Percentiles rank a stretch among this genome's conserved stretches.
These are phyloP conservation scores for Phytophthora rubi DNA, from an alignment of 352 stramenopile genomes.

Conservation along the genomic window DNA sequence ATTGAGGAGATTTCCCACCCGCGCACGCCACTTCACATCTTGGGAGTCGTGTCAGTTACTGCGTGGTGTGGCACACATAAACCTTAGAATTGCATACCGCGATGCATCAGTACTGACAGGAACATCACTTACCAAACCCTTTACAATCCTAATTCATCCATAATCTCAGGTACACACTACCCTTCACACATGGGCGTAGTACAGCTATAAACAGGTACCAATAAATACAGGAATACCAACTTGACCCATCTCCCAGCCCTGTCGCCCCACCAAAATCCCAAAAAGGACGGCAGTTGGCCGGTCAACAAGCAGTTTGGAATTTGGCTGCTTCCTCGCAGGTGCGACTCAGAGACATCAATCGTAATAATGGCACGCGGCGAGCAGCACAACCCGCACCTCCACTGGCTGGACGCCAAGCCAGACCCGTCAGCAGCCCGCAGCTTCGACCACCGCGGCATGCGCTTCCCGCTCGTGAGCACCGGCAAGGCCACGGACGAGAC, in stretches of 20 bases:
- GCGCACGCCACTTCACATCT: constrained; percentile 28
- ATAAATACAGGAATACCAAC: neutral
- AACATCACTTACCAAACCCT: neutral
- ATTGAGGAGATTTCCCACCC: constrained; percentile 20
- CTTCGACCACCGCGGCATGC: constrained; percentile 7
- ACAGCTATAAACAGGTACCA: neutral
- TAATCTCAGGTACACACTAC: no score
- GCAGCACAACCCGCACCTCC: neutral
- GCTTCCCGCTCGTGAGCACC: constrained; percentile 13
- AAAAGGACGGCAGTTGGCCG: constrained; percentile 6
- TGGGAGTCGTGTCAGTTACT: constrained; percentile 21
- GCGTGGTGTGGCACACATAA: neutral
- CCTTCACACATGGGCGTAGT: no score
- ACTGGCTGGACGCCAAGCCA: constrained; percentile 13
- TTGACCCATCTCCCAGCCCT: constrained; percentile 9
- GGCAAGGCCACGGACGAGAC: constrained; percentile 40
- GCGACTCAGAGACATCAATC: neutral
- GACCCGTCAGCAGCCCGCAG: constrained; percentile 11
- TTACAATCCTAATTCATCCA: neutral
- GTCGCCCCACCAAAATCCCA: constrained; percentile 10
- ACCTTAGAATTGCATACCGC: neutral
- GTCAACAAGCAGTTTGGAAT: constrained; percentile 38
- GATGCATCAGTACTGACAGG: neutral
- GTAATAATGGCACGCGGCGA: constrained; percentile 12
- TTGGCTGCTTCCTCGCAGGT: constrained; percentile 18